A percentile compares a stretch with the other conserved stretches of the same genome.
phyloP scores from a whole-genome alignment of 257 asterid species.

The Eustoma russellianum region DNA sequence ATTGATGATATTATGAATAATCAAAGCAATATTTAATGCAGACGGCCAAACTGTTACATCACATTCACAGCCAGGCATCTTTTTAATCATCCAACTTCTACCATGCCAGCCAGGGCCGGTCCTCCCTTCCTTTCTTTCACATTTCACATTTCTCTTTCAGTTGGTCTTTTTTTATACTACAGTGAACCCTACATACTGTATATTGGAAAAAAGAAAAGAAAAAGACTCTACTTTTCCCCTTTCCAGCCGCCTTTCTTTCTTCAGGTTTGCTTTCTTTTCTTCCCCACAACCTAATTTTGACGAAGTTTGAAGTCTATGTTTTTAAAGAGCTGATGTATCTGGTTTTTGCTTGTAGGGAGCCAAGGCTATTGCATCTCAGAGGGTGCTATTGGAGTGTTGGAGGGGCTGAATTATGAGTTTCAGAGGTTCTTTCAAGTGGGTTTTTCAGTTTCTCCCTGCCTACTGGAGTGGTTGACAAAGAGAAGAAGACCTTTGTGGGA shows the following conservation, averaged over 20 bases:
- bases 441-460: not conserved
- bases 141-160: not conserved
- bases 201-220: too few species aligned
- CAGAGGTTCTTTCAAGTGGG: constrained; percentile 11
- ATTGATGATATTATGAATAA: too few species aligned
- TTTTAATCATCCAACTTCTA: not conserved
- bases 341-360: not conserved
- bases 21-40: too few species aligned
- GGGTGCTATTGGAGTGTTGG: not conserved
- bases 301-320: not conserved
- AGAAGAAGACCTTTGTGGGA: not conserved
- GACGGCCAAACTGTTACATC: too few species aligned
- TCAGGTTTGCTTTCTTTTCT: constrained; percentile 19
- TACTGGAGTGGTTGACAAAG: constrained; percentile 9
- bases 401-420: constrained; percentile 4
- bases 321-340: not conserved
- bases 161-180: not conserved
- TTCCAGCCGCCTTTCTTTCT: constrained; percentile 23
- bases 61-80: too few species aligned
- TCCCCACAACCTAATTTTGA: constrained; percentile 9
- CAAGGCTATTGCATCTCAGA: not conserved
- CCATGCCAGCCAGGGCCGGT: constrained; percentile 3
- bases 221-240: not conserved
- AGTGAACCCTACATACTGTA: not conserved
- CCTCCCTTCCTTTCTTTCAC: not conserved